These are phyloP conservation scores for Nicotiana benthamiana DNA, from an alignment of 257 asterid species.

Conservation along the genomic window DNA sequence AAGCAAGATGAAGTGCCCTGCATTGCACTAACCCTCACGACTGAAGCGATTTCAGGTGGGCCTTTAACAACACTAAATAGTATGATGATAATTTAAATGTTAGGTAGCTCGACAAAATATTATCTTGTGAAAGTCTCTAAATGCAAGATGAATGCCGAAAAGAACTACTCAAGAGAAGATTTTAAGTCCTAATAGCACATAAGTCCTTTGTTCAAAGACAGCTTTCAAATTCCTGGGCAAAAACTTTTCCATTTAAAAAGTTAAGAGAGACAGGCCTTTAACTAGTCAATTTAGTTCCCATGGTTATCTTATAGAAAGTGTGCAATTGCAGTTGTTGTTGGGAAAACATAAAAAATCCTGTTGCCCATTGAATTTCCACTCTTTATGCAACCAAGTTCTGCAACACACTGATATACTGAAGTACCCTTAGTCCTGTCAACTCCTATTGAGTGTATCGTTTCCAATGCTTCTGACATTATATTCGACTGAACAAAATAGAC, in stretches of 20 bases:
- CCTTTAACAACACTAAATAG: conserved; percentile 7
- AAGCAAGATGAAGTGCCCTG: not conserved
- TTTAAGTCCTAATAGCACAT: not conserved
- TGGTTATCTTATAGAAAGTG: not conserved
- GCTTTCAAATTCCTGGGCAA: not conserved
- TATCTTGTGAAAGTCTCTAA: not conserved
- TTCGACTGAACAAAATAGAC: not conserved
- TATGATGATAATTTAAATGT: conserved; percentile 6
- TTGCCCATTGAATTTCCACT: not conserved
- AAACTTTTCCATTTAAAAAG: not conserved
- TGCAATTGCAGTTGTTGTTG: not conserved
- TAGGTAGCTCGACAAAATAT: conserved; percentile 5
- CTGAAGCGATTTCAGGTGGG: not conserved
- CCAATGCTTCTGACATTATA: not conserved
- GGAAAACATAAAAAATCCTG: not conserved
- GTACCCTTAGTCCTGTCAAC: not conserved
- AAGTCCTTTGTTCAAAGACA: not conserved
- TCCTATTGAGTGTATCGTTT: not conserved
- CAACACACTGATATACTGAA: not conserved
- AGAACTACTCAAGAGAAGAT: not conserved
- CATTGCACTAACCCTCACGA: not conserved
- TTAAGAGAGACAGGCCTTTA: not conserved
- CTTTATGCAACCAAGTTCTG: not conserved
- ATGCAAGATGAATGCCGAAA: not conserved
- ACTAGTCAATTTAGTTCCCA: not conserved